Conservation (phyloP, 2,329 filamentous ascomycete species). For the Basipetospora chlamydospora region DNA sequence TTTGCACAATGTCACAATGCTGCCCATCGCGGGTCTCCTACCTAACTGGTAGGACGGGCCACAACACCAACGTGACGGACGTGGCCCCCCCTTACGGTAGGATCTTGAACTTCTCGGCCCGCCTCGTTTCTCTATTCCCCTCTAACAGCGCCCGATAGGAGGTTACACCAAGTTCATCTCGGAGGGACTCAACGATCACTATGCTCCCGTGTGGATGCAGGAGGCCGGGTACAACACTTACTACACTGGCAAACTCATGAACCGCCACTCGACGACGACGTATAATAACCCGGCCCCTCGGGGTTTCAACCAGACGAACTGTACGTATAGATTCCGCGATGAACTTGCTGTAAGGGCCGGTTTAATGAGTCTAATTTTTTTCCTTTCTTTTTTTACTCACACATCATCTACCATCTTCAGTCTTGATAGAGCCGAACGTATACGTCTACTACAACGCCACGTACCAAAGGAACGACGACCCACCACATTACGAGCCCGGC, state of each 20-base stretch:
- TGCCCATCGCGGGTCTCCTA: constrained; percentile 46
- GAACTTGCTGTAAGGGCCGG: too few species aligned
- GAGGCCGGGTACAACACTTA: constrained; percentile 54
- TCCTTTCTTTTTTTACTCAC: not conserved
- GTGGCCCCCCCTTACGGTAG: constrained; percentile 25
- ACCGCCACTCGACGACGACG: constrained; percentile 44
- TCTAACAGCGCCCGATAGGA: constrained; percentile 12
- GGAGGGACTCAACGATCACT: constrained; percentile 51
- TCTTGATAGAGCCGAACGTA: constrained; percentile 20
- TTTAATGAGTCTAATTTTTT: not conserved
- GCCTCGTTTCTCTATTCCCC: constrained; percentile 7
- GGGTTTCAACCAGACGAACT: constrained; percentile 41
- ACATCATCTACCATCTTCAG: not conserved
- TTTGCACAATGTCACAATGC: constrained; percentile 40
- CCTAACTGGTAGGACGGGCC: constrained; percentile 50
- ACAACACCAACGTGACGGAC: constrained; percentile 57
- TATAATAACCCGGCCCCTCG: constrained; percentile 42
- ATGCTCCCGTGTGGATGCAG: constrained; percentile 59
- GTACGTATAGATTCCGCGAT: constrained; percentile 3
- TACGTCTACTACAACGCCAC: constrained; percentile 34
- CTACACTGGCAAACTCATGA: constrained; percentile 61
- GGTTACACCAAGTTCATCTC: constrained; percentile 50
- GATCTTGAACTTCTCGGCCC: constrained; percentile 28
- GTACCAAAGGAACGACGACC: constrained; percentile 27
- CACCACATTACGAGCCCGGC: constrained; percentile 15